These are phyloP conservation scores for Solanum hybrid DNA, from an alignment of 305 asterid genomes.

Conservation along the genomic window DNA sequence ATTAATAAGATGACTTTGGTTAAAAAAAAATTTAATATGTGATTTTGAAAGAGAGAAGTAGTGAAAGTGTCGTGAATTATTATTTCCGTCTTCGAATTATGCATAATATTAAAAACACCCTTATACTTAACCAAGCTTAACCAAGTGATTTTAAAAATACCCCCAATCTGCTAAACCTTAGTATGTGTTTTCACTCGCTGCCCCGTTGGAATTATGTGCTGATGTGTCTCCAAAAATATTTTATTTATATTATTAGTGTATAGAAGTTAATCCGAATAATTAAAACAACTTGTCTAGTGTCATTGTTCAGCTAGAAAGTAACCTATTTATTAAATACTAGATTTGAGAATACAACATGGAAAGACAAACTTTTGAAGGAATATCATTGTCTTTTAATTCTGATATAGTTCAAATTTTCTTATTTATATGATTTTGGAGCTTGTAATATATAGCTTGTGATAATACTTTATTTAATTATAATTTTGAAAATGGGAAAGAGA, in stretches of 20 bases:
- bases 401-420: not conserved
- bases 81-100: no score
- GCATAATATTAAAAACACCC: no score
- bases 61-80: no score
- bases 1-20: no score
- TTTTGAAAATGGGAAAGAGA: conserved; percentile 12
- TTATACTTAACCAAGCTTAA: no score
- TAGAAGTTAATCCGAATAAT: not conserved
- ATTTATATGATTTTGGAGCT: not conserved
- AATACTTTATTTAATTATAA: not conserved
- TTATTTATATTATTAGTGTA: not conserved
- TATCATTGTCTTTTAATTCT: not conserved
- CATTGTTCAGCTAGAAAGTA: not conserved
- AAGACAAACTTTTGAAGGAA: not conserved
- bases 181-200: no score
- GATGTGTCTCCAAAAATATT: no score
- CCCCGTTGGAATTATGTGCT: no score
- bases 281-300: not conserved
- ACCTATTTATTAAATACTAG: not conserved
- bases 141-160: no score
- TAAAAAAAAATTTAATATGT: no score
- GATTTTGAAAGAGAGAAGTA: no score
- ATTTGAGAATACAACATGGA: not conserved
- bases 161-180: no score
- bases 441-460: not conserved